A percentile compares a stretch with the other conserved stretches of the same genome.
These are phyloP conservation scores for Kodamaea sp. DNA, from an alignment of 1,139 yeast genomes.

Conservation along the genomic window DNA sequence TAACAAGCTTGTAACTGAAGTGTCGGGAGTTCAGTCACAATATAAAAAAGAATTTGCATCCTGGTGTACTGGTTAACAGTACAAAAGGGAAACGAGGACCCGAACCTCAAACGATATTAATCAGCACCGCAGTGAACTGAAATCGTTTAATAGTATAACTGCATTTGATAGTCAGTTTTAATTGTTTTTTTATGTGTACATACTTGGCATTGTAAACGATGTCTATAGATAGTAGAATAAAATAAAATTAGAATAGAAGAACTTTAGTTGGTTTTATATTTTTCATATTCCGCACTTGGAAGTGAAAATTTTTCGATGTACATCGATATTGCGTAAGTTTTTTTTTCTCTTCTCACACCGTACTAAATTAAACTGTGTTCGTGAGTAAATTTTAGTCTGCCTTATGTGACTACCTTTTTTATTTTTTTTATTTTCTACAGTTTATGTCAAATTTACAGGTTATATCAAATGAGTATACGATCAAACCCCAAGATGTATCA, in stretches of 20 bases:
- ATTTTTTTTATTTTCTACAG: conserved; percentile 3
- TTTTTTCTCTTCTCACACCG: not conserved
- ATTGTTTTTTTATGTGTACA: conserved; percentile 23
- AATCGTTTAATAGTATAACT: conserved; percentile 7
- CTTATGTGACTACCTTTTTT: conserved; percentile 8
- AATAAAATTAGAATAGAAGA: conserved; percentile 7
- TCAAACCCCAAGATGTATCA: not conserved
- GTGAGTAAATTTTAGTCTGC: conserved; percentile 6
- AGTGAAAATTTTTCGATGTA: conserved; percentile 9
- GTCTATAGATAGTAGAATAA: conserved; percentile 13
- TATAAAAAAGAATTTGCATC: conserved; percentile 23
- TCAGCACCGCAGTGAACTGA: conserved; percentile 1
- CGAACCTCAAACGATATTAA: conserved; percentile 50
- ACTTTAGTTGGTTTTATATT: conserved; percentile 7
- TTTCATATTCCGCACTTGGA: conserved; percentile 1
- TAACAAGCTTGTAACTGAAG: conserved; percentile 54
- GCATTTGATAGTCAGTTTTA: not conserved
- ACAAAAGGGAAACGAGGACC: conserved; percentile 54
- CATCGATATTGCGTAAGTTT: no score
- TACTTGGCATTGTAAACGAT: conserved; percentile 54
- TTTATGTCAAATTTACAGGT: not conserved
- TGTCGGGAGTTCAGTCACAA: conserved; percentile 82
- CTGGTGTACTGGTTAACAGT: conserved; percentile 11
- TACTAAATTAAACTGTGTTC: not conserved
- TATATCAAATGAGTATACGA: not conserved